Conservation (phyloP, 345 rosid species). For the Camelina sativa region DNA sequence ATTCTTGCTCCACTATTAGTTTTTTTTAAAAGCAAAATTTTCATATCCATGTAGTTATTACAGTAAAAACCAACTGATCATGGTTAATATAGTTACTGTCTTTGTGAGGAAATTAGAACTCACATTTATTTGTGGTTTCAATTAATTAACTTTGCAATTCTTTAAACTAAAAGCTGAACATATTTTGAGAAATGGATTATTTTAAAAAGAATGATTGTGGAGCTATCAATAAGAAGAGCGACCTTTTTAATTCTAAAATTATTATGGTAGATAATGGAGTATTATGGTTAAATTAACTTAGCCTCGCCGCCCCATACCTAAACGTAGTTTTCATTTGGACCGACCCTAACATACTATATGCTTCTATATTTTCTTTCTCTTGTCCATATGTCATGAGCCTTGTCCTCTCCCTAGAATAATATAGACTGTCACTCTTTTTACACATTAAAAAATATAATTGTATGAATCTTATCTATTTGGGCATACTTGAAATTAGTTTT, state of each 20-base stretch:
- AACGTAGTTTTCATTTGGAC: conserved; percentile 42
- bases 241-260: conserved; percentile 30
- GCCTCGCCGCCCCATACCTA: conserved; percentile 55
- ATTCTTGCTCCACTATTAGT: background rate
- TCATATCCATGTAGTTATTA: background rate
- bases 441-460: background rate
- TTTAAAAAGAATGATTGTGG: conserved; percentile 19
- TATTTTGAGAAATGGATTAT: conserved; percentile 11
- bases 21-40: background rate
- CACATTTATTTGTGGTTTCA: background rate
- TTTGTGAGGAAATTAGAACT: background rate
- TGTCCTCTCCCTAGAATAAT: conserved; percentile 39
- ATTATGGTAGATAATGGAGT: conserved; percentile 43
- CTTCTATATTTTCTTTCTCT: conserved; percentile 21
- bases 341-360: conserved; percentile 35
- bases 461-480: conserved; percentile 26
- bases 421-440: conserved; percentile 42
- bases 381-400: conserved; percentile 47
- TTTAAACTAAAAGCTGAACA: conserved; percentile 1
- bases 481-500: background rate
- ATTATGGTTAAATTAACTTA: conserved; percentile 29
- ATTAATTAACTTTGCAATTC: background rate
- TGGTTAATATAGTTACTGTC: background rate
- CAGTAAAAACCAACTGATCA: too few relatives aligned
- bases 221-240: conserved; percentile 24